Percentiles rank a stretch among this genome's conserved stretches.
Evolutionary conservation across 1,139 yeast species (phyloP).

Genomic region (Suhomyces coccinellae): DNA sequence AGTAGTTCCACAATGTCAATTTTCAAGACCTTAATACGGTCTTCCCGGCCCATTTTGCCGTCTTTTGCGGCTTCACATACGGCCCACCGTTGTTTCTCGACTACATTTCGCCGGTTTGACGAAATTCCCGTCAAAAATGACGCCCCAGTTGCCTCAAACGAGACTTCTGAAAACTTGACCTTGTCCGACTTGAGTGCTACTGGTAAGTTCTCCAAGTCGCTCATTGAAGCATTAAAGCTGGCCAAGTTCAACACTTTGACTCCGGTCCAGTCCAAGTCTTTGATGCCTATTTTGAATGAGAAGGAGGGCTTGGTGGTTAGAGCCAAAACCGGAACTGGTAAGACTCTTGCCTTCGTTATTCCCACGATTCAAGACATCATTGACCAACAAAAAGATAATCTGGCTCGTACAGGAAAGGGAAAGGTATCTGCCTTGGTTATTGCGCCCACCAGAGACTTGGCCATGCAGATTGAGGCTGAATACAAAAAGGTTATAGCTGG

Average conservation of each 20-base stretch:
- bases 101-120: neutral
- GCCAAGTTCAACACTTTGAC: constrained; percentile 57
- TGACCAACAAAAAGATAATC: constrained; percentile 13
- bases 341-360: constrained; percentile 83
- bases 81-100: neutral
- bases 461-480: constrained; percentile 78
- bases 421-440: constrained; percentile 62
- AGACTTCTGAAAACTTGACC: constrained; percentile 2
- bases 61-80: neutral
- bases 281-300: constrained; percentile 62
- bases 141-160: neutral
- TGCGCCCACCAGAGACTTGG: constrained; percentile 92
- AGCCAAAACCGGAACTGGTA: constrained; percentile 96
- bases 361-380: constrained; percentile 59
- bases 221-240: constrained; percentile 34
- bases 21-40: constrained; percentile 4
- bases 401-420: constrained; percentile 14
- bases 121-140: neutral
- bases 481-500: constrained; percentile 42
- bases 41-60: neutral
- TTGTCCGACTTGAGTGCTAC: constrained; percentile 11
- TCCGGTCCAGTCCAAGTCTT: constrained; percentile 74
- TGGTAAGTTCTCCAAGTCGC: constrained; percentile 13
- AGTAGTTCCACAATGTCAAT: neutral
- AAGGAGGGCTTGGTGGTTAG: constrained; percentile 72